phyloP scores from a whole-genome alignment of 441 rosid species.

The Populus hybrid region DNA sequence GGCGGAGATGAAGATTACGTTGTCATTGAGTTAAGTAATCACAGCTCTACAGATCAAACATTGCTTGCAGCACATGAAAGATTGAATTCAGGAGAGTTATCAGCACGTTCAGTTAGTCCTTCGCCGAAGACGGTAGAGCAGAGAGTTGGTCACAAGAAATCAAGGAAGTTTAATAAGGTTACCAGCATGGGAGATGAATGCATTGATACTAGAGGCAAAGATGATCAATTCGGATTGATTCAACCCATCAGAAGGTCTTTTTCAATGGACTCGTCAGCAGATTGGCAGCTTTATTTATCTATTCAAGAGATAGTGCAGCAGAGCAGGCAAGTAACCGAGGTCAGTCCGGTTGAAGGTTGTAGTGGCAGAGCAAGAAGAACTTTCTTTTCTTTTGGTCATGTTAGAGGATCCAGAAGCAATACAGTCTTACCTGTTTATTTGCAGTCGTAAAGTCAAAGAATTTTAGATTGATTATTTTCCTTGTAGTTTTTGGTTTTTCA shows the following conservation, averaged over 20 bases:
- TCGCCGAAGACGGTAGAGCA: slow-evolving; percentile 39
- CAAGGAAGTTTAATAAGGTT: slow-evolving; percentile 42
- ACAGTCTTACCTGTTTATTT: slow-evolving; percentile 59
- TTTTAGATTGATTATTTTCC: slow-evolving; percentile 4
- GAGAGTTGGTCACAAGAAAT: slow-evolving; percentile 30
- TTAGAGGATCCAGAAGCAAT: slow-evolving; percentile 57
- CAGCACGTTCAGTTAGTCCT: slow-evolving; percentile 27
- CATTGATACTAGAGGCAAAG: slow-evolving; percentile 58
- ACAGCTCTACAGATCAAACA: slow-evolving; percentile 25
- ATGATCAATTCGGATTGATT: slow-evolving; percentile 49
- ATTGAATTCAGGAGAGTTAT: slow-evolving; percentile 32
- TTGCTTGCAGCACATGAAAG: slow-evolving; percentile 43
- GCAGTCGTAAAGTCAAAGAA: slow-evolving; percentile 37
- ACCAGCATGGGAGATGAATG: slow-evolving; percentile 92
- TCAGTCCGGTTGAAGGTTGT: slow-evolving; percentile 47
- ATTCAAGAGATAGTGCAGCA: slow-evolving; percentile 62
- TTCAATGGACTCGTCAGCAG: slow-evolving; percentile 81
- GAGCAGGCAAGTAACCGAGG: slow-evolving; percentile 38
- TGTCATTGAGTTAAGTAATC: slow-evolving; percentile 58
- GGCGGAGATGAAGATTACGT: slow-evolving; percentile 63
- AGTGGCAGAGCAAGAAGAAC: slow-evolving; percentile 57
- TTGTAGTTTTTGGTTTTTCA: slow-evolving; percentile 7
- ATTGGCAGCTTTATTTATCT: slow-evolving; percentile 54
- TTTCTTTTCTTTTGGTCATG: slow-evolving; percentile 76
- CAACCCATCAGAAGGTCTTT: slow-evolving; percentile 82